Evolutionary conservation across 2,329 filamentous ascomycete genomes (phyloP).

Genomic region (Periconia sp.): DNA sequence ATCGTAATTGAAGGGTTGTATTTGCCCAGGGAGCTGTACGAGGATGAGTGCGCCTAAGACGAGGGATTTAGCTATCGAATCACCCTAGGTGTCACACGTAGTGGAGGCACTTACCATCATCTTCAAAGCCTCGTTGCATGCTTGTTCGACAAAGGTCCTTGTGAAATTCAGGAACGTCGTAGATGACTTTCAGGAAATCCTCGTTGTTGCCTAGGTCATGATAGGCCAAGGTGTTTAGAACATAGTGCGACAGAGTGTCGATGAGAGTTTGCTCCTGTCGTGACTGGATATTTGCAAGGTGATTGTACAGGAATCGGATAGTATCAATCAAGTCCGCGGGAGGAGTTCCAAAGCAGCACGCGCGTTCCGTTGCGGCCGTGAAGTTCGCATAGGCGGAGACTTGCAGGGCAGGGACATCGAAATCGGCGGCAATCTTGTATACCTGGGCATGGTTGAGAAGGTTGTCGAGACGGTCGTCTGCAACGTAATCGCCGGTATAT

Average conservation of each 20-base stretch:
- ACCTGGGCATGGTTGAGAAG: slow-evolving; percentile 46
- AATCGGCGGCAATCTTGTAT: slow-evolving; percentile 45
- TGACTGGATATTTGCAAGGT: slow-evolving; percentile 25
- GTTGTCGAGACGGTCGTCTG: slow-evolving; percentile 26
- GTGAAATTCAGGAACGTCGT: slow-evolving; percentile 42
- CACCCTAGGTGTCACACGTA: neutral
- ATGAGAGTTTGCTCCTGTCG: slow-evolving; percentile 32
- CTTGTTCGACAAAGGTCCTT: slow-evolving; percentile 44
- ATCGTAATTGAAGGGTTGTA: slow-evolving; percentile 8
- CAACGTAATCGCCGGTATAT: slow-evolving; percentile 44
- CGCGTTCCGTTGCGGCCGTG: slow-evolving; percentile 41
- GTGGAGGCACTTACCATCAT: slow-evolving; percentile 41
- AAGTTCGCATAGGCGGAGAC: slow-evolving; percentile 44
- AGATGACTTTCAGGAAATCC: slow-evolving; percentile 42
- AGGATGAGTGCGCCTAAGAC: slow-evolving; percentile 13
- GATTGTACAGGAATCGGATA: slow-evolving; percentile 39
- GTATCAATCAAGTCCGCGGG: slow-evolving; percentile 45
- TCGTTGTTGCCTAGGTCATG: slow-evolving; percentile 40
- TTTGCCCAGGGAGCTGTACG: slow-evolving; percentile 11
- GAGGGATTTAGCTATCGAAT: neutral
- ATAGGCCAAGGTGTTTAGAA: slow-evolving; percentile 41
- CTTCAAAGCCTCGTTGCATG: slow-evolving; percentile 40
- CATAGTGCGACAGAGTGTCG: slow-evolving; percentile 48
- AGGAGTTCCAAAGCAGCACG: slow-evolving; percentile 40
- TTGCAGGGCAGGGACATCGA: slow-evolving; percentile 43